Conservation (phyloP, 441 rosid species). For the Dalechampia spathulata region DNA sequence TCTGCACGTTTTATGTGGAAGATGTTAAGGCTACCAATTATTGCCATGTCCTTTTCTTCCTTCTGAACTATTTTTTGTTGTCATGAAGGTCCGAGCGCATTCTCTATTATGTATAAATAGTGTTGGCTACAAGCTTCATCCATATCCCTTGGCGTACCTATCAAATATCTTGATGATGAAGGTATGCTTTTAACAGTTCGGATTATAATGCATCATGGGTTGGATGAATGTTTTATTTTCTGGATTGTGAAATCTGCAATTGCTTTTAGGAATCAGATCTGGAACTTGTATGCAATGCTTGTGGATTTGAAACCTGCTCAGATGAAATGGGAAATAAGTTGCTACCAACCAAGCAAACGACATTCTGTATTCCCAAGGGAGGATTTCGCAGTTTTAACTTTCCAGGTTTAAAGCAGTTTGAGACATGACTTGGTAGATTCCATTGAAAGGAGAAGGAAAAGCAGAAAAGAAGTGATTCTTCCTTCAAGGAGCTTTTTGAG, state of each 20-base stretch:
- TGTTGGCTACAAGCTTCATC: slow-evolving; percentile 87
- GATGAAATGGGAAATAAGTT: slow-evolving; percentile 51
- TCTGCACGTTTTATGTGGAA: not conserved
- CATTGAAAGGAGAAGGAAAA: not conserved
- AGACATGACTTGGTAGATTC: slow-evolving; percentile 5
- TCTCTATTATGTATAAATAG: slow-evolving; percentile 58
- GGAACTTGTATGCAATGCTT: slow-evolving; percentile 65
- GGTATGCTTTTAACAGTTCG: slow-evolving; percentile 25
- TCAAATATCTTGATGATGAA: slow-evolving; percentile 66
- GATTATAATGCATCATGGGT: slow-evolving; percentile 3
- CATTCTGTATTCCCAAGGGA: slow-evolving; percentile 40
- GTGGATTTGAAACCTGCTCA: slow-evolving; percentile 49
- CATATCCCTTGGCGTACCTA: slow-evolving; percentile 54
- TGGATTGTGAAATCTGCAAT: slow-evolving; percentile 7
- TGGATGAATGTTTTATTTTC: not conserved
- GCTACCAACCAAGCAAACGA: slow-evolving; percentile 64
- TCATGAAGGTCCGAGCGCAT: slow-evolving; percentile 49
- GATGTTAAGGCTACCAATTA: not conserved
- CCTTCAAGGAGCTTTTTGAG: no score
- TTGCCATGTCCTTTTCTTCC: not conserved
- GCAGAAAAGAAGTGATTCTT: no score
- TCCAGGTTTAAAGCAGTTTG: slow-evolving; percentile 32
- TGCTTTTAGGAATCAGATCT: slow-evolving; percentile 53
- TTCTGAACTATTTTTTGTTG: not conserved
- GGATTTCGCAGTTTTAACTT: slow-evolving; percentile 37